Evolutionary conservation across 2,329 filamentous ascomycete species (phyloP).

Genomic region (Microthyrium microscopicum): DNA sequence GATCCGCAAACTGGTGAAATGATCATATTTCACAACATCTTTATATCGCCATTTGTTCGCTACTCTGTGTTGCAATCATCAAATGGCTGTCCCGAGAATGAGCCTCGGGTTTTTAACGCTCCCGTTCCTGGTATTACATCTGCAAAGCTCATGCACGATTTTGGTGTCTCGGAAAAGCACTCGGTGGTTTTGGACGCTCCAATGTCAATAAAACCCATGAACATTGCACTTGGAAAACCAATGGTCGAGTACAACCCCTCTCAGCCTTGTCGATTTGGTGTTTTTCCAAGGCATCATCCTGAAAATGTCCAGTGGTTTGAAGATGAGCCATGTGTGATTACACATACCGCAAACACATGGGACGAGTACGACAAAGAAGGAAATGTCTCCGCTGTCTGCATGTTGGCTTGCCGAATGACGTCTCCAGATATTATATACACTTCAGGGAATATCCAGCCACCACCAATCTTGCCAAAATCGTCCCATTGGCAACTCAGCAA

Average conservation of each 20-base stretch:
- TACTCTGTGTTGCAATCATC: constrained; percentile 37
- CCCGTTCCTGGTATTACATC: constrained; percentile 44
- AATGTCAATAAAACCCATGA: constrained; percentile 46
- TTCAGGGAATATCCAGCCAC: constrained; percentile 44
- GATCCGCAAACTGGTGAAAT: constrained; percentile 49
- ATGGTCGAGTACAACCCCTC: constrained; percentile 43
- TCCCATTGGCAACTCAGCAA: constrained; percentile 1
- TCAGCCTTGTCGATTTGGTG: constrained; percentile 44
- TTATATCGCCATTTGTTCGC: constrained; percentile 47
- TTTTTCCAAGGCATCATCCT: constrained; percentile 47
- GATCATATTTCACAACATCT: constrained; percentile 50
- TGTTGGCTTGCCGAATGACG: constrained; percentile 50
- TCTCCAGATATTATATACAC: constrained; percentile 48
- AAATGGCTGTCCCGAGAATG: background rate
- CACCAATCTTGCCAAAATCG: constrained; percentile 18
- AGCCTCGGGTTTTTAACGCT: constrained; percentile 32
- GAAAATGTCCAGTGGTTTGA: constrained; percentile 47
- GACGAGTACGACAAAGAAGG: constrained; percentile 27
- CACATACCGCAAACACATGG: constrained; percentile 59
- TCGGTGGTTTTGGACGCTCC: constrained; percentile 56
- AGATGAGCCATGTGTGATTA: constrained; percentile 51
- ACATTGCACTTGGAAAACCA: constrained; percentile 38
- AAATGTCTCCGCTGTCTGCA: constrained; percentile 34
- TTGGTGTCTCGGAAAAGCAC: constrained; percentile 45
- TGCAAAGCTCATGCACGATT: constrained; percentile 63